Evolutionary conservation across 176 grass and related monocot species (phyloP).

Genomic region (Melocanna baccifera): DNA sequence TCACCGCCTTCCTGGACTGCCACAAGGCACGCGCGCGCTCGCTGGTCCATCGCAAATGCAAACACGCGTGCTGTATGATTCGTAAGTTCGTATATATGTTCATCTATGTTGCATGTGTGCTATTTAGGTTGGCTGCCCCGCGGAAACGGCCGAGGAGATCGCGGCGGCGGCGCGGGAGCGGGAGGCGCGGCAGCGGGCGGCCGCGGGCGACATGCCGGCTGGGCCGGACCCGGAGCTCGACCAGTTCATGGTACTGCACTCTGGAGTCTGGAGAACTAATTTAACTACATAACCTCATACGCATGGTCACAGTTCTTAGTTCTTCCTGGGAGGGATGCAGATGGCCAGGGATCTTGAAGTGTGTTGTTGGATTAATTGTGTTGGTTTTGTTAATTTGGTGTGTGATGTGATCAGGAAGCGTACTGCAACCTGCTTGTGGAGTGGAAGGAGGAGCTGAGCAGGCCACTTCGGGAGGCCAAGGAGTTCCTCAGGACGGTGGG

Average conservation of each 20-base stretch:
- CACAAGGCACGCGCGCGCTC: slow-evolving; percentile 41
- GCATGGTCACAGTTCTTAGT: neutral
- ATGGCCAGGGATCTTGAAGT: neutral
- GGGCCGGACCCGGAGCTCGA: slow-evolving; percentile 45
- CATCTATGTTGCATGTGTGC: neutral
- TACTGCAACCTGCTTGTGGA: slow-evolving; percentile 39
- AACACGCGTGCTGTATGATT: neutral
- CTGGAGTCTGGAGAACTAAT: neutral
- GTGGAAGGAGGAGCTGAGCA: slow-evolving; percentile 40
- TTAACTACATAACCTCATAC: neutral
- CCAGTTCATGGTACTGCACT: slow-evolving; percentile 45
- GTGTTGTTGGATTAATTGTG: neutral
- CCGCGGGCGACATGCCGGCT: slow-evolving; percentile 14
- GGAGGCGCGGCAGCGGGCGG: slow-evolving; percentile 37
- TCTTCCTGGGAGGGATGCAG: neutral
- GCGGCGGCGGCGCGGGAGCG: slow-evolving; percentile 8
- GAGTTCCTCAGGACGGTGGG: slow-evolving; percentile 37
- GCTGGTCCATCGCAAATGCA: neutral
- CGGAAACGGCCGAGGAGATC: slow-evolving; percentile 28
- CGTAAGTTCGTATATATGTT: neutral
- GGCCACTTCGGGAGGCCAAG: slow-evolving; percentile 41
- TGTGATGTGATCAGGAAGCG: slow-evolving; percentile 27
- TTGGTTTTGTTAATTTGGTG: neutral
- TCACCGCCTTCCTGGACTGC: slow-evolving; percentile 60
- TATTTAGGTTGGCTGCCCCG: slow-evolving; percentile 29